Base-by-base conservation (phyloP, 768 basidiomycete genomes). In the Pisolithus microcarpus region DNA sequence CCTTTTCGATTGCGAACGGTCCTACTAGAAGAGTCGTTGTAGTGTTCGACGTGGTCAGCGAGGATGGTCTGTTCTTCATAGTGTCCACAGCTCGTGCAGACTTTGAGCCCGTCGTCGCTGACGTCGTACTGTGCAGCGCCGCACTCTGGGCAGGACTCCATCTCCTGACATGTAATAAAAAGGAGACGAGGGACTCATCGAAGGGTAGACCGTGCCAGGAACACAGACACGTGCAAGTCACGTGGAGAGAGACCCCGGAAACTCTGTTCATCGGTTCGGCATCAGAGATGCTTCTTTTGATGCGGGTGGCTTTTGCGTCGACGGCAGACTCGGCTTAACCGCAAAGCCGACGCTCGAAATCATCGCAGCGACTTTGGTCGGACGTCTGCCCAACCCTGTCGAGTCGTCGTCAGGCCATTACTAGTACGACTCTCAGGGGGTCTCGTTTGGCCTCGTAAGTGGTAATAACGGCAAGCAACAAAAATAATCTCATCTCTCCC, bases 51-150 rank as follows among this genome's bases (percentile, higher is more conserved):
- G 54, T 77, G 72, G 21, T 75, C 70, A 7, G 78, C 72, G 45
- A 91, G 77, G 38, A 85, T 67, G 24, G 73, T 74, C 70, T 83
- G 84, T 13, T 75, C 70, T 0, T 87, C 81, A 9, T 68, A 71
- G 18, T 81, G 81, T 15, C 84, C 88, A 57, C 88, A 90, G n/a
- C 54, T 47, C 11, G 78, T 78, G 66, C 88, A 91, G 52, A 89
- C 79, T 43, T 73, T 66, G 3, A 84, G 82, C 50, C 75, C 76
- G 24, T 75, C 73, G 56, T 81, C 79, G 65, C 82, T 75, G 74
- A 76, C 80, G 54, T 73, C 65, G 16, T 77, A 78, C 50, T 58
- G 16, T 11, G 69, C 76, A 7, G 30, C 30, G 40, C 73, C 76
- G 64, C 87, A 88, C 42, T 77, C 77, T 26, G 50, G 66, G 69